Conservation (phyloP, 2,329 filamentous ascomycete species). For the Pestalotiopsis sp. region DNA sequence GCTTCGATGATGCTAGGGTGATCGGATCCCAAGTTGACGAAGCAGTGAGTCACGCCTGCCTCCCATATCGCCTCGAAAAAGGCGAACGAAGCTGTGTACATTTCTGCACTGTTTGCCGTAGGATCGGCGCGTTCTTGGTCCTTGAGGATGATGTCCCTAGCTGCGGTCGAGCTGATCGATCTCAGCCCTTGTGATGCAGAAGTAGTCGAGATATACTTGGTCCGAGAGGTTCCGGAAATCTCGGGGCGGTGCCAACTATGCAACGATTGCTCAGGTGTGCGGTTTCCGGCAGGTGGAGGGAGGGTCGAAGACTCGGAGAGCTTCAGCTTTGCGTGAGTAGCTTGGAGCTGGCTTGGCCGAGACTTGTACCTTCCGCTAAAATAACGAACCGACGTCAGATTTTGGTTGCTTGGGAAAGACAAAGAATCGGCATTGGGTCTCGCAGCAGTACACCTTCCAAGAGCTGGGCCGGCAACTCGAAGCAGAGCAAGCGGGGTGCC, state of each 20-base stretch:
- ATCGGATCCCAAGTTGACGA: constrained; percentile 69
- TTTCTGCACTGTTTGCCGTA: constrained; percentile 17
- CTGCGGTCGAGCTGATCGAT: neutral
- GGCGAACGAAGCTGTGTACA: constrained; percentile 67
- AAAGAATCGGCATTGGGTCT: neutral
- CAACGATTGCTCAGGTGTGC: neutral
- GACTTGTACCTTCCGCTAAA: neutral
- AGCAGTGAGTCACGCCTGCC: constrained; percentile 38
- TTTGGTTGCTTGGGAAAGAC: neutral
- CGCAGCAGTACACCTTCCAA: neutral
- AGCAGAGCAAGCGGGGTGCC: constrained; percentile 7
- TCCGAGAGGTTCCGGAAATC: neutral
- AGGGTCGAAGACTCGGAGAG: neutral
- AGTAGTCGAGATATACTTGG: neutral
- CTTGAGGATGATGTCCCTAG: too few species aligned
- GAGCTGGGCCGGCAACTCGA: constrained; percentile 1
- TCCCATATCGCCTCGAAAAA: constrained; percentile 56
- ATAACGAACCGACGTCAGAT: neutral
- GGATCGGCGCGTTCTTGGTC: constrained; percentile 8
- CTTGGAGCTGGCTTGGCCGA: neutral
- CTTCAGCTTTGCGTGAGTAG: neutral
- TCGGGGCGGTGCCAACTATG: neutral
- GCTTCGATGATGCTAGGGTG: constrained; percentile 79
- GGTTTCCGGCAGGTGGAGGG: neutral
- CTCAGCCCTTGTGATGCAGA: neutral